These are phyloP conservation scores for Eutreptiella sp. DNA, from an alignment of 208 protist species.

Conservation along the genomic window DNA sequence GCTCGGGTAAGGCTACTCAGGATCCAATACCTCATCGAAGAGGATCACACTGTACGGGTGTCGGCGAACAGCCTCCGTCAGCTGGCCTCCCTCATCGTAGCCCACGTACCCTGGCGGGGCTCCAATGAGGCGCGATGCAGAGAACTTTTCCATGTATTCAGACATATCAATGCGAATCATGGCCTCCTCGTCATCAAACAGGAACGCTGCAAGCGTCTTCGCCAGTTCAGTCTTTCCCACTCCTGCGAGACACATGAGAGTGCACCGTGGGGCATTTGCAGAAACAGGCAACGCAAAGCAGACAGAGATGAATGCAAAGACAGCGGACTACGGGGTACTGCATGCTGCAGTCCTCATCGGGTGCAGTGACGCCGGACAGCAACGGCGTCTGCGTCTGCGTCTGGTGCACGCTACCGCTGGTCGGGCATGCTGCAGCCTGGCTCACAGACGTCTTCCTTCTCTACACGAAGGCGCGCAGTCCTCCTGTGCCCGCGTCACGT, in stretches of 20 bases:
- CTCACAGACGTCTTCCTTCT: too few species aligned
- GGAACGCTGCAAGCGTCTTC: slow-evolving; percentile 55
- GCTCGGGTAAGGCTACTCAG: too few species aligned
- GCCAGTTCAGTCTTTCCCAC: slow-evolving; percentile 57
- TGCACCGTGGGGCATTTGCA: slow-evolving; percentile 32
- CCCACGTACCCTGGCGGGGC: slow-evolving; percentile 83
- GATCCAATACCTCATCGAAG: too few species aligned
- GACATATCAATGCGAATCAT: slow-evolving; percentile 81
- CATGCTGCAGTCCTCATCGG: too few species aligned
- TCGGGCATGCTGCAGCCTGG: too few species aligned
- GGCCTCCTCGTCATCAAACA: slow-evolving; percentile 49
- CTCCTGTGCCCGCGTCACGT: too few species aligned
- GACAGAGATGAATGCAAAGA: background rate
- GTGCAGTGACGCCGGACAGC: too few species aligned
- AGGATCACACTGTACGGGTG: slow-evolving; percentile 70
- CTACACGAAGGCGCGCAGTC: too few species aligned
- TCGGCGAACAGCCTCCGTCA: slow-evolving; percentile 73
- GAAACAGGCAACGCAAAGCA: slow-evolving; percentile 4
- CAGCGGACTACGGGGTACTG: background rate
- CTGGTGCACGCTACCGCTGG: too few species aligned
- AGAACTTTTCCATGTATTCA: slow-evolving; percentile 77
- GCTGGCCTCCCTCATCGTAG: slow-evolving; percentile 71
- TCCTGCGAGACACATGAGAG: slow-evolving; percentile 45
- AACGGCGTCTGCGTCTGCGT: too few species aligned
- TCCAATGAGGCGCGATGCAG: slow-evolving; percentile 67